Percentiles rank a stretch among this genome's conserved stretches.
Conservation (phyloP, 2,329 filamentous ascomycete species). For the Colletotrichum sp. region DNA sequence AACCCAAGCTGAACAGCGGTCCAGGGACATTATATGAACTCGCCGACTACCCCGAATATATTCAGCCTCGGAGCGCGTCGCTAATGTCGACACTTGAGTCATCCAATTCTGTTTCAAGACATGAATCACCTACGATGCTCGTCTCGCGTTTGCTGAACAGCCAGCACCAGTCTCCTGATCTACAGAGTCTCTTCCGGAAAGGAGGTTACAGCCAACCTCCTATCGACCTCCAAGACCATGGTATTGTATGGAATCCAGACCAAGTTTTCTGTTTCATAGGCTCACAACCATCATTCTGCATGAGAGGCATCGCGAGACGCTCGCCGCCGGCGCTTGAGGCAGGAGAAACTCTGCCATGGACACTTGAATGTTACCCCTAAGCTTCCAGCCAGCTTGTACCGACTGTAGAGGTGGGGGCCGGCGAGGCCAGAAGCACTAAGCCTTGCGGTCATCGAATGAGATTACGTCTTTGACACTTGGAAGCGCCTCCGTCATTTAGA, state of each 20-base stretch:
- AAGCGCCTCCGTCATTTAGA: background rate
- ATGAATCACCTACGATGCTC: background rate
- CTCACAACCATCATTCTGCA: background rate
- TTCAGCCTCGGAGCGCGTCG: background rate
- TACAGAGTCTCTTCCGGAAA: background rate
- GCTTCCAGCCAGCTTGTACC: background rate
- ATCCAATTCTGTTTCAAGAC: background rate
- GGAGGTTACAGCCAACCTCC: background rate
- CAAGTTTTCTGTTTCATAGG: background rate
- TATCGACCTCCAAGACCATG: background rate
- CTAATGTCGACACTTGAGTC: background rate
- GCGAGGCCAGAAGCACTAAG: background rate
- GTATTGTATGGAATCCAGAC: too few species aligned
- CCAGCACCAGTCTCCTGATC: background rate
- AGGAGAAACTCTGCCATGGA: background rate
- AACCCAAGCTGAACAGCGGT: background rate
- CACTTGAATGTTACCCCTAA: background rate
- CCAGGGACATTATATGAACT: background rate
- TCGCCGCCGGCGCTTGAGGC: background rate
- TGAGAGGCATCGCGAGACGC: background rate
- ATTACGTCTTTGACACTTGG: background rate
- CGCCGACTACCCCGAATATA: background rate
- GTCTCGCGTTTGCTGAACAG: background rate
- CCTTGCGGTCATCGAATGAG: slow-evolving; percentile 1
- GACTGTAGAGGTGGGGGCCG: background rate